A percentile compares a stretch with the other conserved stretches of the same genome.
These are phyloP conservation scores for Malassezia nana DNA, from an alignment of 1,284 basidiomycete genomes.

Conservation along the genomic window DNA sequence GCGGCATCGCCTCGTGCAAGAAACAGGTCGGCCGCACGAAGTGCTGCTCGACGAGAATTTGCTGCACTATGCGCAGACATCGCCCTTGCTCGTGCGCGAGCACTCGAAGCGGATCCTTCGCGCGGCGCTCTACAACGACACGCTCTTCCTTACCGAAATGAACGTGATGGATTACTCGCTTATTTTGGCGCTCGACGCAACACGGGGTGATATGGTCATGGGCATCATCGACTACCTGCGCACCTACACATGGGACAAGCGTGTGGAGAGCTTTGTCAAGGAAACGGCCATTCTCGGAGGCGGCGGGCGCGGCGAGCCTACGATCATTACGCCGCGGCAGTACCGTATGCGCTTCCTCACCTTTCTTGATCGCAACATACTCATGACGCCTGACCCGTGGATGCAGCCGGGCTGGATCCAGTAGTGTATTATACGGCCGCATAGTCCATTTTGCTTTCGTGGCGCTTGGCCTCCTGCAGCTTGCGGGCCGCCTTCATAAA, in stretches of 20 bases:
- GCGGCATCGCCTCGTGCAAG: conserved; percentile 59
- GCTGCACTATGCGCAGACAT: conserved; percentile 55
- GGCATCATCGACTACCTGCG: conserved; percentile 96
- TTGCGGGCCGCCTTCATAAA: conserved; percentile 96
- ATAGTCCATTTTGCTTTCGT: conserved; percentile 47
- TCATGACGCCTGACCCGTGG: conserved; percentile 43
- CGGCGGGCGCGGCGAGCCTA: conserved; percentile 48
- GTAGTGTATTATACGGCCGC: conserved; percentile 22
- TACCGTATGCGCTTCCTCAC: conserved; percentile 43
- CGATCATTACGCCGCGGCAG: conserved; percentile 44
- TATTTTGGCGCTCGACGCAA: conserved; percentile 67
- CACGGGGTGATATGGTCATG: conserved; percentile 56
- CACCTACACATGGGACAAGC: conserved; percentile 96
- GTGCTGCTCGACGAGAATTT: conserved; percentile 87
- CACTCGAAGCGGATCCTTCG: conserved; percentile 86
- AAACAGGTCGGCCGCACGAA: conserved; percentile 75
- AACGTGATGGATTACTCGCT: conserved; percentile 97
- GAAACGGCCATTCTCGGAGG: conserved; percentile 76
- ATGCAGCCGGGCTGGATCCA: conserved; percentile 28
- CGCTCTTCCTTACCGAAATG: conserved; percentile 74
- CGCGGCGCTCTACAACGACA: conserved; percentile 80
- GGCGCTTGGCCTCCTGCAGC: conserved; percentile 60
- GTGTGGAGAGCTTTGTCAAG: conserved; percentile 93
- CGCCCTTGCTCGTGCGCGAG: conserved; percentile 87
- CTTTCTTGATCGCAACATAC: conserved; percentile 36